Conservation (phyloP, 169 alveolate species). For the Theileria annulata region DNA sequence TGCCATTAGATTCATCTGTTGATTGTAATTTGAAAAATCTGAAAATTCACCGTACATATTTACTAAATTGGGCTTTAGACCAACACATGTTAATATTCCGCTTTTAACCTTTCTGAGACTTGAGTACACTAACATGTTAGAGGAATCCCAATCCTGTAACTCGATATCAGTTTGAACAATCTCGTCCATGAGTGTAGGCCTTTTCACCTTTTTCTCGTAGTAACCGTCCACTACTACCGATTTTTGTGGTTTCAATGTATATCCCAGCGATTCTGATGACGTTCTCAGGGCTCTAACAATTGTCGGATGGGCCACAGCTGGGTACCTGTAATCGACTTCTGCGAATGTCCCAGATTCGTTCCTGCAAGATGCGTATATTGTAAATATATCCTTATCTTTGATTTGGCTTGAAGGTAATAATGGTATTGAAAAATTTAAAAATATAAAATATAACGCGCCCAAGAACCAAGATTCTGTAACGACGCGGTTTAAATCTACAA, state of each 20-base stretch:
- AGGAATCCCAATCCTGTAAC: slow-evolving; percentile 43
- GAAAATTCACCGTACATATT: slow-evolving; percentile 5
- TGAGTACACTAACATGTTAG: slow-evolving; percentile 22
- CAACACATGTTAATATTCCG: slow-evolving; percentile 18
- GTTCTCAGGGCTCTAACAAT: slow-evolving; percentile 49
- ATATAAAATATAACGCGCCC: slow-evolving; percentile 41
- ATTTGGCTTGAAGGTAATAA: slow-evolving; percentile 11
- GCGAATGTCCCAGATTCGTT: slow-evolving; percentile 15
- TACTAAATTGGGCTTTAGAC: not conserved
- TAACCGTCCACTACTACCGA: slow-evolving; percentile 35
- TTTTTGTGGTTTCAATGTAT: slow-evolving; percentile 19
- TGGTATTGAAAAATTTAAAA: slow-evolving; percentile 30
- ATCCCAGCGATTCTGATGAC: slow-evolving; percentile 19
- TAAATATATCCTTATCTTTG: slow-evolving; percentile 27
- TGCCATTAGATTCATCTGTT: slow-evolving; percentile 9
- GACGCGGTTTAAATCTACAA: slow-evolving; percentile 17
- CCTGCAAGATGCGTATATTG: slow-evolving; percentile 34
- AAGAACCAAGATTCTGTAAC: slow-evolving; percentile 30
- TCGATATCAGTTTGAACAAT: slow-evolving; percentile 29
- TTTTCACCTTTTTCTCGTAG: slow-evolving; percentile 28
- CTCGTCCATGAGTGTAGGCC: slow-evolving; percentile 16
- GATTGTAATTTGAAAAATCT: not conserved
- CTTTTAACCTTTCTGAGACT: slow-evolving; percentile 28
- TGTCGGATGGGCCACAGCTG: slow-evolving; percentile 50
- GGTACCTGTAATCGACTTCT: slow-evolving; percentile 36